A percentile compares a stretch with the other conserved stretches of the same genome.
Evolutionary conservation across 805 yeast genomes (phyloP).

Genomic region (Yarrowia sp.): DNA sequence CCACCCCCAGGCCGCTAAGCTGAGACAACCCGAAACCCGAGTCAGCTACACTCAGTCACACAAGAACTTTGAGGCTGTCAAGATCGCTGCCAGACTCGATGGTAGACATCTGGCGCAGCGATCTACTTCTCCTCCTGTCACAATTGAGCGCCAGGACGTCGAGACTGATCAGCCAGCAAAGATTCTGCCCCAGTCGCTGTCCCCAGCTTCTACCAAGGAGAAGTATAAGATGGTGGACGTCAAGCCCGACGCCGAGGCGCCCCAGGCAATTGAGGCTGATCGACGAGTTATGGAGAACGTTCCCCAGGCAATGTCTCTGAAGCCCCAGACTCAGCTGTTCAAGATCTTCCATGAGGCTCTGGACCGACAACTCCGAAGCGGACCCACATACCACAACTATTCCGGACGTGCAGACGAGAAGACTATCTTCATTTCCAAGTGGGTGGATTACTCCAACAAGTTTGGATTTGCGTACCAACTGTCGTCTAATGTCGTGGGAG

Average conservation of each 20-base stretch:
- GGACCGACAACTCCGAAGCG: neutral
- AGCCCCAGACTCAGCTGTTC: neutral
- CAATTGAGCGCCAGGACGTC: slow-evolving; percentile 36
- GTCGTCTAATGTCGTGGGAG: slow-evolving; percentile 87
- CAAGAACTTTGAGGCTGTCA: slow-evolving; percentile 62
- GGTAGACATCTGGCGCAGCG: neutral
- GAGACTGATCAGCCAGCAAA: slow-evolving; percentile 44
- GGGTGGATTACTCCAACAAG: slow-evolving; percentile 97
- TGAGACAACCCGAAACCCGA: neutral
- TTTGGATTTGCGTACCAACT: slow-evolving; percentile 94
- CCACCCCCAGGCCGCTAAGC: slow-evolving; percentile 35
- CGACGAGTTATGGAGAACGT: slow-evolving; percentile 14
- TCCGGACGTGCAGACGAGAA: neutral
- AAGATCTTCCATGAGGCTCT: slow-evolving; percentile 1
- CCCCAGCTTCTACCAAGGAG: slow-evolving; percentile 86
- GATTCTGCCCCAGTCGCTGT: slow-evolving; percentile 80
- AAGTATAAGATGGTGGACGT: slow-evolving; percentile 58
- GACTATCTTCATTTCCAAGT: slow-evolving; percentile 66
- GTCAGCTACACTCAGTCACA: slow-evolving; percentile 42
- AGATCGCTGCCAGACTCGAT: slow-evolving; percentile 57
- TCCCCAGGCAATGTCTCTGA: slow-evolving; percentile 4
- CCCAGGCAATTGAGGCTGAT: neutral
- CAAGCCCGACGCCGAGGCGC: slow-evolving; percentile 10
- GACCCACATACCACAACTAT: neutral
- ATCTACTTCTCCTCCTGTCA: slow-evolving; percentile 26